These are phyloP conservation scores for Nicotiana tomentosiformis DNA, from an alignment of 257 asterid species.

Conservation along the genomic window DNA sequence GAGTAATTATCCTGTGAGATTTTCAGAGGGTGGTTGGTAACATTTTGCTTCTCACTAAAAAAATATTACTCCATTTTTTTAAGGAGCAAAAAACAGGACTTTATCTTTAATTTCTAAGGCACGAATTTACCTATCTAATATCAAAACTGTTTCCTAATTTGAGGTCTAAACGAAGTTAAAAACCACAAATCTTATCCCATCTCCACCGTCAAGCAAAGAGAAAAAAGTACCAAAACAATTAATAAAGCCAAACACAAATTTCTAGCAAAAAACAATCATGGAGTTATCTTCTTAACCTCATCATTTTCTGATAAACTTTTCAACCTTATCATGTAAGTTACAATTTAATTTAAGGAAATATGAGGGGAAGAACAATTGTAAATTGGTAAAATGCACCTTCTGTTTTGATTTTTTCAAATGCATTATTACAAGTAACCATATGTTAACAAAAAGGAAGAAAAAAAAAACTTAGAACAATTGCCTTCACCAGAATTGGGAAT, in stretches of 20 bases:
- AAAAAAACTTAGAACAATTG: neutral
- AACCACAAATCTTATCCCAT: neutral
- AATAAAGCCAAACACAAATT: too few species aligned
- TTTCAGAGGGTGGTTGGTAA: neutral
- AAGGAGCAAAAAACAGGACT: neutral
- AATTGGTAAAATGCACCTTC: slow-evolving; percentile 10
- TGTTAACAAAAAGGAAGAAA: neutral
- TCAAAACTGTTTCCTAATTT: neutral
- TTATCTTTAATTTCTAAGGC: neutral
- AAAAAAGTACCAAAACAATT: neutral
- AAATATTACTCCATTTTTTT: neutral
- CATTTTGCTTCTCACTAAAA: neutral
- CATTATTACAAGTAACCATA: neutral
- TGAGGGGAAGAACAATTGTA: neutral
- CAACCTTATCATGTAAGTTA: too few species aligned
- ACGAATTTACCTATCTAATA: neutral
- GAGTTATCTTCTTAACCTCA: neutral
- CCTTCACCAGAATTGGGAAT: neutral
- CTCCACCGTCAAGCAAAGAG: neutral
- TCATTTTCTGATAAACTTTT: too few species aligned
- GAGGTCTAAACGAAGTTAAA: neutral
- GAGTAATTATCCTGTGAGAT: neutral
- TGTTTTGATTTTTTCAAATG: neutral
- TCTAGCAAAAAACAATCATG: neutral
- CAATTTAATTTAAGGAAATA: neutral